A percentile compares a stretch with the other conserved stretches of the same genome.
These are phyloP conservation scores for Chimonanthus praecox DNA, from an alignment of 164 flowering plant genomes.

Conservation along the genomic window DNA sequence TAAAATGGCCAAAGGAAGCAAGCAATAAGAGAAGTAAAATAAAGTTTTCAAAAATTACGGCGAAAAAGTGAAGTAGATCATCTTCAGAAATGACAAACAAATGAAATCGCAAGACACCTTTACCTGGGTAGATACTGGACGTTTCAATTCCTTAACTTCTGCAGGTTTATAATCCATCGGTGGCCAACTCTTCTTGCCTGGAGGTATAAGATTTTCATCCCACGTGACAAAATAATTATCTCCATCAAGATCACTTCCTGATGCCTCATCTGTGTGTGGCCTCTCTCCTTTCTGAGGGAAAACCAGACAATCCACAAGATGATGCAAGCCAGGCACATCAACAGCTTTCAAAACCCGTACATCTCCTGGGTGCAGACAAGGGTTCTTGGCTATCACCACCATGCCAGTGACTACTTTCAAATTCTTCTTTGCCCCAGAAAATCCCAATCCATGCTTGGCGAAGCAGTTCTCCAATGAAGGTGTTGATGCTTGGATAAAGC, in stretches of 20 bases:
- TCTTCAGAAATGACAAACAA: background rate
- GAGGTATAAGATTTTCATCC: constrained; percentile 81
- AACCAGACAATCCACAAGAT: constrained; percentile 81
- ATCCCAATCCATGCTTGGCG: constrained; percentile 62
- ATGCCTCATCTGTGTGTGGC: constrained; percentile 91
- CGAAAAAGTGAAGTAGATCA: background rate
- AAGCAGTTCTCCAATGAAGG: constrained; percentile 72
- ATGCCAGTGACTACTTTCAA: constrained; percentile 50
- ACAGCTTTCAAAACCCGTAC: constrained; percentile 84
- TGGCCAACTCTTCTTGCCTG: constrained; percentile 62
- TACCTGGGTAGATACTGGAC: constrained; percentile 48
- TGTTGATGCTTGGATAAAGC: constrained; percentile 80
- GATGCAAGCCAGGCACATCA: constrained; percentile 68
- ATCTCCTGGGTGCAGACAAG: constrained; percentile 98
- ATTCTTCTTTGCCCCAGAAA: constrained; percentile 40
- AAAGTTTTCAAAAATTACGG: background rate
- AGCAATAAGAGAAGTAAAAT: background rate
- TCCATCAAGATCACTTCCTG: constrained; percentile 98
- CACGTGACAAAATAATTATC: constrained; percentile 90
- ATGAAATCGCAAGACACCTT: background rate
- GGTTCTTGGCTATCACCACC: constrained; percentile 85
- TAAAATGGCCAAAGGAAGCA: background rate
- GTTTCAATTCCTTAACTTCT: constrained; percentile 34
- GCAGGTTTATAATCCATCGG: constrained; percentile 76
- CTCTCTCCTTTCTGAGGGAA: constrained; percentile 94